phyloP scores from a whole-genome alignment of 129 eudicot genomes.

The Solidago caesia region DNA sequence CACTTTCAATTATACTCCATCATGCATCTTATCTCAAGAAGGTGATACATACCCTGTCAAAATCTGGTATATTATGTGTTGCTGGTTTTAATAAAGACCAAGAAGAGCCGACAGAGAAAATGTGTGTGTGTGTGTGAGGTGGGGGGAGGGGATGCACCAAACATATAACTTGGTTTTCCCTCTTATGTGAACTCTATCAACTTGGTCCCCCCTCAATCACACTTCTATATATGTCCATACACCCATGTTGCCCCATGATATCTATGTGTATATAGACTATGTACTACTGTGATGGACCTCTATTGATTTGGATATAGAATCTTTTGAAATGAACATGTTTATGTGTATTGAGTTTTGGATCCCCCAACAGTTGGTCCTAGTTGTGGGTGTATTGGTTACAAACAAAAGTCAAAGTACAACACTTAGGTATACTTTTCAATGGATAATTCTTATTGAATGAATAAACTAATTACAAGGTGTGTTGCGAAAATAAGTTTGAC shows the following conservation, averaged over 20 bases:
- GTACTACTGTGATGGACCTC: background rate
- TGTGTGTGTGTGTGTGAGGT: too few species aligned
- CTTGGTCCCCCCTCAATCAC: background rate
- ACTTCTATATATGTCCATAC: background rate
- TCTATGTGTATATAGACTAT: background rate
- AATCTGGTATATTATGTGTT: too few species aligned
- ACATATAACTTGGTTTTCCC: background rate
- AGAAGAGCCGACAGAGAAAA: too few species aligned
- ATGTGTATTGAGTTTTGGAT: background rate
- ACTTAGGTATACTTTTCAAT: too few species aligned
- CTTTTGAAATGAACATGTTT: background rate
- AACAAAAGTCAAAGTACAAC: too few species aligned
- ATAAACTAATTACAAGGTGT: too few species aligned
- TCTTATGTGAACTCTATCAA: background rate
- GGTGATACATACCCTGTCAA: background rate
- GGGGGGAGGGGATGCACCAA: conserved; percentile 20
- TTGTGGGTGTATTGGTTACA: too few species aligned
- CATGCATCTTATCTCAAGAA: background rate
- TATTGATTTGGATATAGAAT: background rate
- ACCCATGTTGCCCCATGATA: conserved; percentile 19
- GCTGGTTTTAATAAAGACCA: too few species aligned
- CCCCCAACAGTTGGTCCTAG: background rate
- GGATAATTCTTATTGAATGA: too few species aligned
- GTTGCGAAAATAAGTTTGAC: too few species aligned
- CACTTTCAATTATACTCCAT: too few species aligned